phyloP scores from a whole-genome alignment of 1,284 basidiomycete genomes.

The Wallemia hederae region DNA sequence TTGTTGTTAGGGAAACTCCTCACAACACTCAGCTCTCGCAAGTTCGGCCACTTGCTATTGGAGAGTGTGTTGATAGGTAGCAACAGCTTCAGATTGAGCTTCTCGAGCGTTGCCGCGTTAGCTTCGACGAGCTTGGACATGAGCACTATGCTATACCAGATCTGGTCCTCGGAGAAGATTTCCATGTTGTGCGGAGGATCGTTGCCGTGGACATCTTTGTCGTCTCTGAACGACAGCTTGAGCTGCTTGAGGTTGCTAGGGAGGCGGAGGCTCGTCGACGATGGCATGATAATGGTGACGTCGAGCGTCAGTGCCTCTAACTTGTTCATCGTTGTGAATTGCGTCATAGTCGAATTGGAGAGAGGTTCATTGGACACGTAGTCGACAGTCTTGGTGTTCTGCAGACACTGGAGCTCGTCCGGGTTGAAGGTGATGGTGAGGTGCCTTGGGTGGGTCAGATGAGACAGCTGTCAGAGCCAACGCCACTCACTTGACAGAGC shows the following conservation, averaged over 20 bases:
- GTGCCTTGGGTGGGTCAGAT: background rate
- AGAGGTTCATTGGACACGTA: background rate
- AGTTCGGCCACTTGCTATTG: background rate
- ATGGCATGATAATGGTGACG: background rate
- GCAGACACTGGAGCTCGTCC: background rate
- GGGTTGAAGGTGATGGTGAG: background rate
- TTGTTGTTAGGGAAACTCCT: background rate
- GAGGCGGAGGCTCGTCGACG: background rate
- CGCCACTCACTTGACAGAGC: background rate
- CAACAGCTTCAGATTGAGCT: background rate
- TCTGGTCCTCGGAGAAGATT: background rate
- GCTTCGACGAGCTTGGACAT: background rate
- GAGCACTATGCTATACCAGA: background rate
- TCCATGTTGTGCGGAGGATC: background rate
- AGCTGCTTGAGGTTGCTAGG: background rate
- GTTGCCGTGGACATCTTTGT: conserved; percentile 1
- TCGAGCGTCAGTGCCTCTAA: background rate
- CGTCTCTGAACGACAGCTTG: background rate
- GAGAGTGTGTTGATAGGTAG: background rate
- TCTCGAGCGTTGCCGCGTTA: background rate
- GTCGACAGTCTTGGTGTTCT: background rate
- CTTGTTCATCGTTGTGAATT: background rate
- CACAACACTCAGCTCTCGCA: background rate
- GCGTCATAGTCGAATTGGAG: background rate
- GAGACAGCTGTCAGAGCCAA: background rate